These are phyloP conservation scores for Clarireedia paspali DNA, from an alignment of 2,329 filamentous ascomycete genomes.

Conservation along the genomic window DNA sequence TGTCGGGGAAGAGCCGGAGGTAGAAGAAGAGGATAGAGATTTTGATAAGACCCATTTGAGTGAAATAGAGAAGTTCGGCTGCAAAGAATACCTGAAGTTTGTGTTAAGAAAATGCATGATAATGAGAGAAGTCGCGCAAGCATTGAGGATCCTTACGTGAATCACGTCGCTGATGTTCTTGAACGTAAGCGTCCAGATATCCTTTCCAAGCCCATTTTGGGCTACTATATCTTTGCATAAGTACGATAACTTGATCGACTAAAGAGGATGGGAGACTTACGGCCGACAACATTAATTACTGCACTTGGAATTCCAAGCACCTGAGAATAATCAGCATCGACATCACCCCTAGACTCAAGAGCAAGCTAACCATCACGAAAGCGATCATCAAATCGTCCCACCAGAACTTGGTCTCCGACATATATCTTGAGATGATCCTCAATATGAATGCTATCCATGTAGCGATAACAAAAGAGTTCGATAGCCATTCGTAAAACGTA, in stretches of 20 bases:
- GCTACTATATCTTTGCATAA: slow-evolving; percentile 7
- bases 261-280: background rate
- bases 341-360: background rate
- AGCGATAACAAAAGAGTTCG: background rate
- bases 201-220: slow-evolving; percentile 11
- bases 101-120: background rate
- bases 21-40: slow-evolving; percentile 16
- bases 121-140: background rate
- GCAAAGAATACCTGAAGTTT: slow-evolving; percentile 14
- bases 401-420: background rate
- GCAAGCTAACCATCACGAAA: slow-evolving; percentile 1
- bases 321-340: background rate
- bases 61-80: slow-evolving; percentile 15
- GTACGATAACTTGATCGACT: background rate
- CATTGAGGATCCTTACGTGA: slow-evolving; percentile 7
- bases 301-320: background rate
- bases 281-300: background rate
- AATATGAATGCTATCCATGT: background rate
- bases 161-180: slow-evolving; percentile 12
- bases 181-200: slow-evolving; percentile 15
- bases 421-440: background rate
- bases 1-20: slow-evolving; percentile 16
- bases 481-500: background rate
- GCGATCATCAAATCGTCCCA: slow-evolving; percentile 3
- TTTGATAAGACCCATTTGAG: slow-evolving; percentile 10